Evolutionary conservation across 495 filamentous ascomycete genomes (phyloP).

Genomic region (Lichenothelia convexa): DNA sequence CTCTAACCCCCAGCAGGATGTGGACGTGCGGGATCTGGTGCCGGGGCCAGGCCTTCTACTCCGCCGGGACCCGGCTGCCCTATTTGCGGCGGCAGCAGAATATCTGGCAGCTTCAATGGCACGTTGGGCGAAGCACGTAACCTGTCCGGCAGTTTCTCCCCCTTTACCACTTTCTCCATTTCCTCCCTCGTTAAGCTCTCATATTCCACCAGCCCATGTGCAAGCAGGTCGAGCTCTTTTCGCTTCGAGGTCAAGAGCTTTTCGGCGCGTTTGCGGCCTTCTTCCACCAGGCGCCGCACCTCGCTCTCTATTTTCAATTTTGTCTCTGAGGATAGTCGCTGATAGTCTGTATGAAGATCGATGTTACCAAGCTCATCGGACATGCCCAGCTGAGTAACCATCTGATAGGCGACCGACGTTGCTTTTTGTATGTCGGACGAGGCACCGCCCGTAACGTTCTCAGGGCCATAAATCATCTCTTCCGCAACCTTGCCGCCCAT

Average conservation of each 20-base stretch:
- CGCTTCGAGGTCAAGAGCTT: slow-evolving; percentile 50
- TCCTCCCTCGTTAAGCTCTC: slow-evolving; percentile 78
- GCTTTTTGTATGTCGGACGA: slow-evolving; percentile 53
- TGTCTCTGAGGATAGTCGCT: slow-evolving; percentile 65
- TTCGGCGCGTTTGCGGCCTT: slow-evolving; percentile 54
- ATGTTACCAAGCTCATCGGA: slow-evolving; percentile 76
- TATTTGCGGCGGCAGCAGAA: not conserved
- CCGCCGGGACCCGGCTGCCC: not conserved
- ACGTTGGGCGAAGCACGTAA: slow-evolving; percentile 24
- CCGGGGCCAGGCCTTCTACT: not conserved
- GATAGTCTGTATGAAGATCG: slow-evolving; percentile 61
- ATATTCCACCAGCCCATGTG: slow-evolving; percentile 80
- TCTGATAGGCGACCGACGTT: slow-evolving; percentile 58
- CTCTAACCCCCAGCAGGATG: too few relatives aligned
- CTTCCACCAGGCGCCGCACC: slow-evolving; percentile 69
- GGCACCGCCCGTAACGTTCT: slow-evolving; percentile 65
- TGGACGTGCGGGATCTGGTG: too few relatives aligned
- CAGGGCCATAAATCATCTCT: slow-evolving; percentile 73
- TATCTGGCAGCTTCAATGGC: slow-evolving; percentile 38
- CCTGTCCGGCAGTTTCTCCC: slow-evolving; percentile 58
- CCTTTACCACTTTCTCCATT: slow-evolving; percentile 69
- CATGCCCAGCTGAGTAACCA: slow-evolving; percentile 81
- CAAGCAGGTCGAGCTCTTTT: slow-evolving; percentile 69
- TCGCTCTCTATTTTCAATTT: slow-evolving; percentile 70
- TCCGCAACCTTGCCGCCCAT: slow-evolving; percentile 93